These are phyloP conservation scores for Tuber magnatum DNA, from an alignment of 495 filamentous ascomycete genomes.

Conservation along the genomic window DNA sequence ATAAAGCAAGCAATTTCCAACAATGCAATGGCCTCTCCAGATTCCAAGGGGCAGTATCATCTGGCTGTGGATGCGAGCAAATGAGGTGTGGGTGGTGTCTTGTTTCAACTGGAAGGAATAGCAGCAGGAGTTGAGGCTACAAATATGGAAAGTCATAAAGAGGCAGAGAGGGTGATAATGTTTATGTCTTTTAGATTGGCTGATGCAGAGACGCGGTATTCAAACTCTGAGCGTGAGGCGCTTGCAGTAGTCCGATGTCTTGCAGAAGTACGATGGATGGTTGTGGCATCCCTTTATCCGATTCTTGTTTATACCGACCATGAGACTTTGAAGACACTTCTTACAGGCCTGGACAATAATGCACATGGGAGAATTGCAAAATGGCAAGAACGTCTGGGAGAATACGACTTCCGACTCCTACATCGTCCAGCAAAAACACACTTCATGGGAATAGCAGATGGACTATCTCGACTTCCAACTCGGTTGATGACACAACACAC, in stretches of 20 bases:
- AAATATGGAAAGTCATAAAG: background rate
- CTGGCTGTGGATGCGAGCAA: background rate
- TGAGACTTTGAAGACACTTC: background rate
- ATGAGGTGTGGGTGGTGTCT: background rate
- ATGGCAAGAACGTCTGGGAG: background rate
- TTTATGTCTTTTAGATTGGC: conserved; percentile 7
- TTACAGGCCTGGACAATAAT: background rate
- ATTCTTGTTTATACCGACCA: conserved; percentile 6
- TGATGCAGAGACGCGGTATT: background rate
- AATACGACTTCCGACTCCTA: background rate
- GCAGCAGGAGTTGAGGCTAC: background rate
- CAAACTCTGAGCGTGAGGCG: background rate
- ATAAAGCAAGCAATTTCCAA: background rate
- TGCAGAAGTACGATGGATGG: background rate
- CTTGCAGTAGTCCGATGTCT: background rate
- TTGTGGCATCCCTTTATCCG: background rate
- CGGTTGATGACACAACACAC: rapidly evolving
- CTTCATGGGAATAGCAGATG: background rate
- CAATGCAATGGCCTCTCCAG: background rate
- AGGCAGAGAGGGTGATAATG: background rate
- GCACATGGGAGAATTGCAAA: background rate
- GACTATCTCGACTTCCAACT: background rate
- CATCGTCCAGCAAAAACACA: background rate
- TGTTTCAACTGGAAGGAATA: background rate
- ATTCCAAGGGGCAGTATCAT: conserved; percentile 5